Evolutionary conservation across 345 rosid genomes (phyloP).

Genomic region (Aquilaria malaccensis): DNA sequence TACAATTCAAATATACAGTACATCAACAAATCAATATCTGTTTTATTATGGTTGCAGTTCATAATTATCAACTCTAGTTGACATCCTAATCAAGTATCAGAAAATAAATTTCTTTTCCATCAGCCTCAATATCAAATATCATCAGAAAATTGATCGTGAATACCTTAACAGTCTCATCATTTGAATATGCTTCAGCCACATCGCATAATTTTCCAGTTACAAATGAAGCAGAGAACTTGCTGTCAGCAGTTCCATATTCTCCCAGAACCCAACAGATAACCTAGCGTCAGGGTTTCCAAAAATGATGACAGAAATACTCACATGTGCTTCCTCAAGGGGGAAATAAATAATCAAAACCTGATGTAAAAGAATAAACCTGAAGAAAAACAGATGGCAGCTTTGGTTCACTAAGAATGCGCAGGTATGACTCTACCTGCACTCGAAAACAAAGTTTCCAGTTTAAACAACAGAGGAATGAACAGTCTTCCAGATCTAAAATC

Average conservation of each 20-base stretch:
- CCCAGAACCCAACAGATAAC: conserved; percentile 98
- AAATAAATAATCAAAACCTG: conserved; percentile 6
- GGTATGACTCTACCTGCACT: conserved; percentile 87
- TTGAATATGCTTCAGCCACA: conserved; percentile 91
- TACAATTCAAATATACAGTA: neutral
- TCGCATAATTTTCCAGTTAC: conserved; percentile 89
- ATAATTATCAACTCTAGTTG: neutral
- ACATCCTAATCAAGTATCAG: neutral
- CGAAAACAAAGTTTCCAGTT: conserved; percentile 8
- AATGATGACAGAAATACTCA: neutral
- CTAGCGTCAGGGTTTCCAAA: conserved; percentile 38
- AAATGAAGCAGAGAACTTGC: conserved; percentile 75
- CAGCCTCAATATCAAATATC: too few relatives aligned
- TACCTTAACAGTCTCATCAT: conserved; percentile 95
- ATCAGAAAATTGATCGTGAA: neutral
- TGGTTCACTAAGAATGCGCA: conserved; percentile 83
- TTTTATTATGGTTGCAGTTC: neutral
- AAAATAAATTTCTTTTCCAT: too few relatives aligned
- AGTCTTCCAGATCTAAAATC: too few relatives aligned
- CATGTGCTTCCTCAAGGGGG: conserved; percentile 1
- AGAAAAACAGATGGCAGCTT: conserved; percentile 95
- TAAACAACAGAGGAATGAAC: conserved; percentile 7
- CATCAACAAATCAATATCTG: conserved; percentile 2
- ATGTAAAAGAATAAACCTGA: conserved; percentile 42
- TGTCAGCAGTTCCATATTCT: conserved; percentile 88